These are phyloP conservation scores for Citrullus colocynthis DNA, from an alignment of 306 rosid genomes.

Conservation along the genomic window DNA sequence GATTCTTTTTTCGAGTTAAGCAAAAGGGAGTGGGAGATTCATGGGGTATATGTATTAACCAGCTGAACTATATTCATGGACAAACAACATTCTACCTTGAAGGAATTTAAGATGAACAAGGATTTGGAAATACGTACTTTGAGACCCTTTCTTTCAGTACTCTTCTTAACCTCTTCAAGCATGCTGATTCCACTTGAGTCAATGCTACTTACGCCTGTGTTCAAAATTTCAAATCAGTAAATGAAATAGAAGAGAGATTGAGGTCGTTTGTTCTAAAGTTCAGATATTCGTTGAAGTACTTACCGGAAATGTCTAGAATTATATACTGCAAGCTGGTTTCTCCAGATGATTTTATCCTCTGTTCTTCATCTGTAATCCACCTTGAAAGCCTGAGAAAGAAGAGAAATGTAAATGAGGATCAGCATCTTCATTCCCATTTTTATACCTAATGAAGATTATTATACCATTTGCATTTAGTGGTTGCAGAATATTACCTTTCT, in stretches of 20 bases:
- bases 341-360: slow-evolving; percentile 21
- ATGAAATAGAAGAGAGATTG: background rate
- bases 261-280: background rate
- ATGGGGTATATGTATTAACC: too few species aligned
- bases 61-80: too few species aligned
- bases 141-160: slow-evolving; percentile 18
- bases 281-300: background rate
- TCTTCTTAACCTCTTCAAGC: slow-evolving; percentile 28
- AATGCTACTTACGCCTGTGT: slow-evolving; percentile 32
- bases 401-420: background rate
- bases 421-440: background rate
- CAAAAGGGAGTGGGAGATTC: too few species aligned
- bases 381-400: slow-evolving; percentile 15
- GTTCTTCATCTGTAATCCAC: slow-evolving; percentile 40
- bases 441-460: background rate
- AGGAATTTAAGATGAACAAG: background rate
- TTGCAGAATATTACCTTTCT: slow-evolving; percentile 6
- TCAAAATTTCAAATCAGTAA: background rate
- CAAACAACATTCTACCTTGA: background rate
- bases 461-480: background rate
- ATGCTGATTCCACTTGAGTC: slow-evolving; percentile 38
- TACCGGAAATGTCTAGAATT: slow-evolving; percentile 24
- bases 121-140: slow-evolving; percentile 13
- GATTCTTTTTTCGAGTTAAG: too few species aligned
- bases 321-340: slow-evolving; percentile 22